phyloP scores from a whole-genome alignment of 2,329 filamentous ascomycete genomes.

The Cephalotrichum gorgonifer region DNA sequence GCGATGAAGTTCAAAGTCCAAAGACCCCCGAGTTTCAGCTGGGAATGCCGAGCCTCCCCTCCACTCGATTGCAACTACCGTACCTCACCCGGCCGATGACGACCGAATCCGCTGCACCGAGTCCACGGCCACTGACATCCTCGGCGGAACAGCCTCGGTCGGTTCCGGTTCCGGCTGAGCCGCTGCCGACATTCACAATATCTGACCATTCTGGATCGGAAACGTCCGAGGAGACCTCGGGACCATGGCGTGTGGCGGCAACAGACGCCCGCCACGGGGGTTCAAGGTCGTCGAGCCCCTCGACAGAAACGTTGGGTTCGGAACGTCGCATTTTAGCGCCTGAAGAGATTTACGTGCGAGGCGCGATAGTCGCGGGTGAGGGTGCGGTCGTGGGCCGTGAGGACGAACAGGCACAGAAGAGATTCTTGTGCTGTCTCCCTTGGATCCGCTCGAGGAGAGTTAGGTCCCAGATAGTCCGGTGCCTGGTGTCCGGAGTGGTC shows the following conservation, averaged over 20 bases:
- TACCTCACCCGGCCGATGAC: constrained; percentile 28
- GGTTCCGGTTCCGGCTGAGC: neutral
- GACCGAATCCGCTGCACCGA: constrained; percentile 19
- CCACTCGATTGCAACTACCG: constrained; percentile 29
- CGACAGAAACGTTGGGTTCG: neutral
- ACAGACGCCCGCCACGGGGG: neutral
- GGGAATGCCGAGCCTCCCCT: constrained; percentile 25
- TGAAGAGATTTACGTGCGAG: neutral
- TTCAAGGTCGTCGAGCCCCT: neutral
- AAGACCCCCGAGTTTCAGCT: constrained; percentile 35
- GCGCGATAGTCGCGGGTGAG: neutral
- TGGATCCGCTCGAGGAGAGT: constrained; percentile 43
- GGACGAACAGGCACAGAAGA: constrained; percentile 3
- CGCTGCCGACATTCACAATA: neutral
- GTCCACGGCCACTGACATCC: neutral
- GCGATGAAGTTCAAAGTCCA: constrained; percentile 26
- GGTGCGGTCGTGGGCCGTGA: constrained; percentile 6
- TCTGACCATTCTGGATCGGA: neutral
- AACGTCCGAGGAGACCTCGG: neutral
- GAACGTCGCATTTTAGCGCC: neutral
- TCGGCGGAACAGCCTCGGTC: neutral
- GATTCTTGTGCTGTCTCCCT: constrained; percentile 44
- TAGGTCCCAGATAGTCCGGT: constrained; percentile 46
- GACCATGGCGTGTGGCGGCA: neutral
- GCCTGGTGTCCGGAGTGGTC: constrained; percentile 55